Percentiles rank a stretch among this genome's conserved stretches.
Evolutionary conservation across 139 green algal genomes (phyloP).

Genomic region (Chlamydomonas sphaeroides): DNA sequence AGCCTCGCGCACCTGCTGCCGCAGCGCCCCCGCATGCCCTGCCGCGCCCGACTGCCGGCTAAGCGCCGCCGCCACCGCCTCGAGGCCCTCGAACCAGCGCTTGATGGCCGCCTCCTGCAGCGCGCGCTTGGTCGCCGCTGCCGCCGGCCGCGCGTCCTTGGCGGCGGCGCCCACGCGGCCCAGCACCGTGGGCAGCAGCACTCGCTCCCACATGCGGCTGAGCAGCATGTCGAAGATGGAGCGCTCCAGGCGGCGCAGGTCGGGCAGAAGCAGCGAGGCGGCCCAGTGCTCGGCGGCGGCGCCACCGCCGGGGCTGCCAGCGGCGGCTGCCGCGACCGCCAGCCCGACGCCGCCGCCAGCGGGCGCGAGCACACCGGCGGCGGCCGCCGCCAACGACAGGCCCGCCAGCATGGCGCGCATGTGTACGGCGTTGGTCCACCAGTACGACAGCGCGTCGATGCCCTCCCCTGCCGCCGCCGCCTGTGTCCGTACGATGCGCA

Average conservation of each 20-base stretch:
- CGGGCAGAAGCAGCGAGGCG: slow-evolving; percentile 47
- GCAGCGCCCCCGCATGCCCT: slow-evolving; percentile 65
- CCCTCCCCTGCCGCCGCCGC: slow-evolving; percentile 47
- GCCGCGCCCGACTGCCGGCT: slow-evolving; percentile 34
- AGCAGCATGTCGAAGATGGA: slow-evolving; percentile 70
- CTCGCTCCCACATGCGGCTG: slow-evolving; percentile 32
- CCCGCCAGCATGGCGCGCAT: slow-evolving; percentile 59
- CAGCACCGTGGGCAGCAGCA: slow-evolving; percentile 50
- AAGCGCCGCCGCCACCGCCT: slow-evolving; percentile 45
- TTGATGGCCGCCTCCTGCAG: slow-evolving; percentile 74
- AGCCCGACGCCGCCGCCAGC: slow-evolving; percentile 36
- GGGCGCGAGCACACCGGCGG: slow-evolving; percentile 8
- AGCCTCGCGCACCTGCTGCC: too few relatives aligned
- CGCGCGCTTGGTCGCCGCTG: slow-evolving; percentile 24
- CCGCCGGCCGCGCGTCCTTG: neutral
- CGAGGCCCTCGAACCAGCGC: slow-evolving; percentile 75
- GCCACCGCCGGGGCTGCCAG: neutral
- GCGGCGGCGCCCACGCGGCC: neutral
- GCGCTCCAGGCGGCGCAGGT: slow-evolving; percentile 69
- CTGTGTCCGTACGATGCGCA: slow-evolving; percentile 57
- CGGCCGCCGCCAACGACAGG: slow-evolving; percentile 47
- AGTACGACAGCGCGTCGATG: slow-evolving; percentile 57
- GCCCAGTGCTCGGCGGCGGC: slow-evolving; percentile 19
- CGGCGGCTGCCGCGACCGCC: slow-evolving; percentile 47
- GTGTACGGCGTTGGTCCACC: slow-evolving; percentile 65